Evolutionary conservation across 2,329 filamentous ascomycete species (phyloP).

Genomic region (Thermoascus crustaceus): DNA sequence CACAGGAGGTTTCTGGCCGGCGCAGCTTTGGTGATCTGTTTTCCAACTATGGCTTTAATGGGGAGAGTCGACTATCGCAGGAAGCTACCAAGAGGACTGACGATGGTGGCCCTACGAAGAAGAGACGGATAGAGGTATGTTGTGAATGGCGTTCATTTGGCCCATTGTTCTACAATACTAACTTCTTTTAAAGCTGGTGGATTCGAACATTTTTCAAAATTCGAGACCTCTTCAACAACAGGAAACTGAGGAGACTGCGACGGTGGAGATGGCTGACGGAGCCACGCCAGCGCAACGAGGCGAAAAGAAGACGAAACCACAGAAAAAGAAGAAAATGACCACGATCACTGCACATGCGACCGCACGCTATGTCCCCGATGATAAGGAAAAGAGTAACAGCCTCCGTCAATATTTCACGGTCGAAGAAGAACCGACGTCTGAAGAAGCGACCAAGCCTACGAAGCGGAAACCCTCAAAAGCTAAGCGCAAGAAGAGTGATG

Average conservation of each 20-base stretch:
- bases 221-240: neutral
- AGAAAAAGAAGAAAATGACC: conserved; percentile 61
- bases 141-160: neutral
- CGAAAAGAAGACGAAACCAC: conserved; percentile 36
- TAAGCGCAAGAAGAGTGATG: conserved; percentile 15
- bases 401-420: conserved; percentile 42
- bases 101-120: conserved; percentile 25
- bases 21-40: conserved; percentile 28
- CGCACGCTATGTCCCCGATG: conserved; percentile 52
- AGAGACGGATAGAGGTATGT: conserved; percentile 30
- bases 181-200: conserved; percentile 18
- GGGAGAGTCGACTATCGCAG: conserved; percentile 8
- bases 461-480: conserved; percentile 12
- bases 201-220: conserved; percentile 12
- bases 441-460: conserved; percentile 4
- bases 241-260: neutral
- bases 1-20: neutral
- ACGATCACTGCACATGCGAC: conserved; percentile 75
- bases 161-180: neutral
- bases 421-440: conserved; percentile 11
- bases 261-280: conserved; percentile 1
- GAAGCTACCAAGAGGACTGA: conserved; percentile 10
- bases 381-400: conserved; percentile 25
- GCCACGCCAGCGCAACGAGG: conserved; percentile 8
- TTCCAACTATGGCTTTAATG: conserved; percentile 34